A percentile compares a stretch with the other conserved stretches of the same genome.
Evolutionary conservation across 1,284 basidiomycete species (phyloP).

Genomic region (Ganoderma leucocontextum): DNA sequence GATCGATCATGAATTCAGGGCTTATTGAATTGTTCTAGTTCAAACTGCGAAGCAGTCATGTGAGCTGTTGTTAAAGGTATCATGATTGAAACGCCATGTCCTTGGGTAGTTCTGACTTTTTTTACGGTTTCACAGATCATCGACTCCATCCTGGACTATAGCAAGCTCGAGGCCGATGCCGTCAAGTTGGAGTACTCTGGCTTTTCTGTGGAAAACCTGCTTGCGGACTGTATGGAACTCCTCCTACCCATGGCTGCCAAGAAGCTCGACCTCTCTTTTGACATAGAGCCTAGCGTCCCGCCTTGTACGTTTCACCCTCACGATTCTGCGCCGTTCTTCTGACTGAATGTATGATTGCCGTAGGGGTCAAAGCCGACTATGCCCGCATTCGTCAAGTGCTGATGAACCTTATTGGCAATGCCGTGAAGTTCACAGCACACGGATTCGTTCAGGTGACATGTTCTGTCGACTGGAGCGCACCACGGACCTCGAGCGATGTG

Average conservation of each 20-base stretch:
- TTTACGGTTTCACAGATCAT: conserved; percentile 58
- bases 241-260: conserved; percentile 75
- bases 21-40: conserved; percentile 48
- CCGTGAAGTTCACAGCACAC: conserved; percentile 72
- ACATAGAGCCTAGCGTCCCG: conserved; percentile 71
- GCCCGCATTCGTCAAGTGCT: conserved; percentile 77
- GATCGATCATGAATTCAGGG: too few species aligned
- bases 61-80: conserved; percentile 71
- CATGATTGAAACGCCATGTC: conserved; percentile 5
- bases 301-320: conserved; percentile 51
- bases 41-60: conserved; percentile 80
- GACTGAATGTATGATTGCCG: neutral
- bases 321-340: neutral
- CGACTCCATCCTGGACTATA: conserved; percentile 78
- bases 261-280: conserved; percentile 74
- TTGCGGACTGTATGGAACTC: conserved; percentile 79
- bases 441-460: conserved; percentile 71
- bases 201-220: conserved; percentile 73
- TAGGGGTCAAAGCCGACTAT: conserved; percentile 77
- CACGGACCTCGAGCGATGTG: conserved; percentile 51
- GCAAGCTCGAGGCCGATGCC: conserved; percentile 76
- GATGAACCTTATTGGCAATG: conserved; percentile 80
- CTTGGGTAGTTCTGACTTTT: conserved; percentile 7
- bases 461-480: conserved; percentile 53
- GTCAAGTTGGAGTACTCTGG: conserved; percentile 72